Conservation (phyloP, 192 early-diverging fungal species). For the Ambispora gerdemannii region DNA sequence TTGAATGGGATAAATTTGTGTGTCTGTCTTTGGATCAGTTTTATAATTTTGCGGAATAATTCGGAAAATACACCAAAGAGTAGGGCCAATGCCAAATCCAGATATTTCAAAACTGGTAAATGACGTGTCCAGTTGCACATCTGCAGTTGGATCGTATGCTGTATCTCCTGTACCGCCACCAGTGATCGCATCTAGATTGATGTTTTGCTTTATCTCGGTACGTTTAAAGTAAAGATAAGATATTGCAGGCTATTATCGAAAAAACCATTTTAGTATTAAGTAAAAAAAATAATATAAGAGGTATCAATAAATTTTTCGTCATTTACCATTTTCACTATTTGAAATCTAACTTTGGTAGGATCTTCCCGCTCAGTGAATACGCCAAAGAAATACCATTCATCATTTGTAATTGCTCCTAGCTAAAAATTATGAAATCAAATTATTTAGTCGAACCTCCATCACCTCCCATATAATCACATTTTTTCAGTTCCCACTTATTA, state of each 20-base stretch:
- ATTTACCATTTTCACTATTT: slow-evolving; percentile 31
- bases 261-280: not conserved
- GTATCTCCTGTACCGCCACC: not conserved
- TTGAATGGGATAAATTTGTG: slow-evolving; percentile 19
- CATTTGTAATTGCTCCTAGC: slow-evolving; percentile 14
- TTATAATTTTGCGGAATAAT: slow-evolving; percentile 19
- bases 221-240: slow-evolving; percentile 18
- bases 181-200: slow-evolving; percentile 3
- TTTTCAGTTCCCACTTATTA: too few species aligned
- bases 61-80: slow-evolving; percentile 23
- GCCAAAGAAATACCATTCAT: slow-evolving; percentile 17
- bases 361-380: slow-evolving; percentile 14
- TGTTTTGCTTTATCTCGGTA: not conserved
- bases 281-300: not conserved
- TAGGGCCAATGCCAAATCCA: slow-evolving; percentile 14
- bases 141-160: not conserved
- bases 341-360: slow-evolving; percentile 15
- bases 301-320: not conserved
- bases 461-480: not conserved
- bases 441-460: not conserved
- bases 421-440: not conserved
- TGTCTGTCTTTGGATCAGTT: not conserved
- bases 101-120: slow-evolving; percentile 8
- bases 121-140: not conserved
- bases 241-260: slow-evolving; percentile 18